Percentiles rank a stretch among this genome's conserved stretches.
These are phyloP conservation scores for Alternaria incomplexa DNA, from an alignment of 2,329 filamentous ascomycete genomes.

Conservation along the genomic window DNA sequence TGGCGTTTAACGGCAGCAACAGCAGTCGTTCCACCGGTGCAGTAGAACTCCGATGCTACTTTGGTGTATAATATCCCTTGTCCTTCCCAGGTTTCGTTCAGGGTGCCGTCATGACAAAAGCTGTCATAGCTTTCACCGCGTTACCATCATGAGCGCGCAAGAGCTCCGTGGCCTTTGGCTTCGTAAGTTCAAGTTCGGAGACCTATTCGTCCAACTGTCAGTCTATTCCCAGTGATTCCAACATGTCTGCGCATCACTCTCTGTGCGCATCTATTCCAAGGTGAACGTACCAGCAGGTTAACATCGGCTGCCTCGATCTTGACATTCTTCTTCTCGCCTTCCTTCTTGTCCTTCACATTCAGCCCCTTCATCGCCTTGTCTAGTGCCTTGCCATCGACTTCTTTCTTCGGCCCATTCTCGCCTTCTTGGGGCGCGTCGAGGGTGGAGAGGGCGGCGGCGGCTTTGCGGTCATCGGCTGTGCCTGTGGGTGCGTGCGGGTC, in stretches of 20 bases:
- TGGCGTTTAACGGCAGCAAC: too few relatives aligned
- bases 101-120: slow-evolving; percentile 55
- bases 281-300: slow-evolving; percentile 64
- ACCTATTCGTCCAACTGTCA: slow-evolving; percentile 44
- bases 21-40: too few relatives aligned
- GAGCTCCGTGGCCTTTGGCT: slow-evolving; percentile 75
- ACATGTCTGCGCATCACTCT: background rate
- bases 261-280: slow-evolving; percentile 20
- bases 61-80: too few relatives aligned
- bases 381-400: slow-evolving; percentile 73
- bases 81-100: too few relatives aligned
- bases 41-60: too few relatives aligned
- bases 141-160: slow-evolving; percentile 75
- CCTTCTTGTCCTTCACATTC: slow-evolving; percentile 48
- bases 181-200: slow-evolving; percentile 74
- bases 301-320: slow-evolving; percentile 79
- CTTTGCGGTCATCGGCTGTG: slow-evolving; percentile 79
- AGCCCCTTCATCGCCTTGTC: slow-evolving; percentile 74
- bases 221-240: background rate
- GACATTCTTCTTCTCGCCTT: slow-evolving; percentile 58
- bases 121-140: slow-evolving; percentile 69
- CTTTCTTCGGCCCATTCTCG: slow-evolving; percentile 58
- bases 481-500: slow-evolving; percentile 51
- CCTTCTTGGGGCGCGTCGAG: slow-evolving; percentile 65
- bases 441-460: slow-evolving; percentile 73